These are phyloP conservation scores for Helotiales sp. DNA, from an alignment of 2,329 filamentous ascomycete species.

Conservation along the genomic window DNA sequence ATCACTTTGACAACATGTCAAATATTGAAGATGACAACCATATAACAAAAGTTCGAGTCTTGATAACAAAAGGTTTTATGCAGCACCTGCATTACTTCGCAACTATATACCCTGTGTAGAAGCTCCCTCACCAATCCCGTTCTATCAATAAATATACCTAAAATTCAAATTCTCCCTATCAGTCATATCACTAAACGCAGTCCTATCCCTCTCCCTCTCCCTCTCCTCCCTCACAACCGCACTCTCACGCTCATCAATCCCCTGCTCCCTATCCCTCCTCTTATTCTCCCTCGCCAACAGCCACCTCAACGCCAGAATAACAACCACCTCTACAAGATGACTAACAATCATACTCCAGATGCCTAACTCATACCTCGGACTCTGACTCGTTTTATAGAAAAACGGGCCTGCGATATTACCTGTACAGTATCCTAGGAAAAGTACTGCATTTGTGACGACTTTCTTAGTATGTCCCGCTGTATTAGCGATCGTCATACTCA, in stretches of 20 bases:
- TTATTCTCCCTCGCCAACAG: constrained; percentile 43
- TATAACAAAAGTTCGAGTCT: too few species aligned
- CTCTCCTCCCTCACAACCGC: background rate
- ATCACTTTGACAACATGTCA: too few species aligned
- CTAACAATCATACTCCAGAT: constrained; percentile 43
- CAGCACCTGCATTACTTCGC: too few species aligned
- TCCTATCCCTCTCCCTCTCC: constrained; percentile 37
- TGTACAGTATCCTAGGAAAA: constrained; percentile 47
- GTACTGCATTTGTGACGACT: constrained; percentile 43
- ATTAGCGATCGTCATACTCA: constrained; percentile 55
- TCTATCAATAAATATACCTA: constrained; percentile 5
- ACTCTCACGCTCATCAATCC: constrained; percentile 2
- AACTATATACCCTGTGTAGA: too few species aligned
- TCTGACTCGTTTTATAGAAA: constrained; percentile 19
- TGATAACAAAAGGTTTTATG: too few species aligned
- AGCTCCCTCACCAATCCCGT: background rate
- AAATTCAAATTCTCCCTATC: constrained; percentile 27
- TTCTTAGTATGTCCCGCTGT: constrained; percentile 54
- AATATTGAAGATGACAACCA: too few species aligned
- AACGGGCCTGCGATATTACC: constrained; percentile 49
- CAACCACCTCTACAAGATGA: constrained; percentile 40
- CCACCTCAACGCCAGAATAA: constrained; percentile 42
- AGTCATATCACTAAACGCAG: constrained; percentile 26
- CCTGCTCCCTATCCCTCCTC: constrained; percentile 32
- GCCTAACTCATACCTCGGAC: constrained; percentile 19